Percentiles rank a stretch among this genome's conserved stretches.
Evolutionary conservation across 345 rosid genomes (phyloP).

Genomic region (Ceriops decandra): DNA sequence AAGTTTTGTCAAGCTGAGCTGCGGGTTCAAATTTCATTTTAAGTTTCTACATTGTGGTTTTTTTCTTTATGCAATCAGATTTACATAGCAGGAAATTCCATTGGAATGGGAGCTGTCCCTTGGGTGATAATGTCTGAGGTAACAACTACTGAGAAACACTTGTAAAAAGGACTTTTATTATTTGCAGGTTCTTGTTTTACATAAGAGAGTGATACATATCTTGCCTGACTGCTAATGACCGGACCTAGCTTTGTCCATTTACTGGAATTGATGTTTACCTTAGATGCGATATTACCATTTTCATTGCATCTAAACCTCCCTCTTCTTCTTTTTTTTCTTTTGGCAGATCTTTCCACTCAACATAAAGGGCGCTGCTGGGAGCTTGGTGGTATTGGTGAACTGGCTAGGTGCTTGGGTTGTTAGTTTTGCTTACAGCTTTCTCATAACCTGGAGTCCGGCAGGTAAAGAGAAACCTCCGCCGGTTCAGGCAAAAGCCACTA

Average conservation of each 20-base stretch:
- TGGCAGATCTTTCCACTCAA: slow-evolving; percentile 83
- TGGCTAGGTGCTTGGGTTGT: slow-evolving; percentile 94
- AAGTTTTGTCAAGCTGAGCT: too few species aligned
- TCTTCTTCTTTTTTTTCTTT: not conserved
- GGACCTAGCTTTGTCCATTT: too few species aligned
- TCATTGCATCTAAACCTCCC: too few species aligned
- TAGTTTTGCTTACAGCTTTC: slow-evolving; percentile 82
- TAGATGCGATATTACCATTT: too few species aligned
- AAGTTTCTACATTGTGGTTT: too few species aligned
- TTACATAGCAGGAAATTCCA: slow-evolving; percentile 59
- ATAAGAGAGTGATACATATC: too few species aligned
- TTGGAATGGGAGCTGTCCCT: slow-evolving; percentile 94
- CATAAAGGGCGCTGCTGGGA: slow-evolving; percentile 83
- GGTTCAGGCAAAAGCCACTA: not conserved
- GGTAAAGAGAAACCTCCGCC: slow-evolving; percentile 28
- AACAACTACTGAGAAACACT: slow-evolving; percentile 1
- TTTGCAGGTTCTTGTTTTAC: too few species aligned
- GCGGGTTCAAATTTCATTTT: too few species aligned
- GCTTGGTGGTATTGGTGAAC: slow-evolving; percentile 86
- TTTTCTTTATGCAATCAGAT: slow-evolving; percentile 33
- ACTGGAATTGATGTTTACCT: too few species aligned
- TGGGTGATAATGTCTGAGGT: slow-evolving; percentile 99
- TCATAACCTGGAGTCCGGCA: slow-evolving; percentile 74
- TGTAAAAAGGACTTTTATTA: too few species aligned
- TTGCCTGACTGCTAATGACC: too few species aligned